Evolutionary conservation across 768 basidiomycete genomes (phyloP).

Genomic region (Daedaleopsis sinensis): DNA sequence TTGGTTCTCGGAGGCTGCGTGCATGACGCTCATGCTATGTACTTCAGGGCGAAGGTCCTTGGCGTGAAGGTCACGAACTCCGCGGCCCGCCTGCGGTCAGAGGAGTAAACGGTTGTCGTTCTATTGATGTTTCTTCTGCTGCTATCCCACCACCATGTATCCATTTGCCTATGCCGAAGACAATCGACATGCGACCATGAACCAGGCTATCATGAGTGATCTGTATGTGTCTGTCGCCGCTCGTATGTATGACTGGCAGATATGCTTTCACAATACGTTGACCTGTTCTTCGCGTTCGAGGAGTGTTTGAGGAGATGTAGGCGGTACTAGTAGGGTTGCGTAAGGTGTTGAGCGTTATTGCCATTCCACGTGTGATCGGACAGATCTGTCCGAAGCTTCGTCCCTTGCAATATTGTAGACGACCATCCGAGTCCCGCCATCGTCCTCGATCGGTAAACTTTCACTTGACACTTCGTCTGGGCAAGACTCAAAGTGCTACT

Average conservation of each 20-base stretch:
- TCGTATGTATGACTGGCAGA: too few species aligned
- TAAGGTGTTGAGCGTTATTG: neutral
- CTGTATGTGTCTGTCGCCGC: too few species aligned
- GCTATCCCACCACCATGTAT: constrained; percentile 51
- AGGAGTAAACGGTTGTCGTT: constrained; percentile 65
- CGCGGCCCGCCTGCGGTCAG: constrained; percentile 89
- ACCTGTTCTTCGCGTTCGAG: too few species aligned
- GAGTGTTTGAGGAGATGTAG: too few species aligned
- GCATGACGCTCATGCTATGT: neutral
- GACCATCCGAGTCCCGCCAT: too few species aligned
- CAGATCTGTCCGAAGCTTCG: neutral
- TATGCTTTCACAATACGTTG: too few species aligned
- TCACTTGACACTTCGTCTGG: too few species aligned
- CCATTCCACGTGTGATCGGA: neutral
- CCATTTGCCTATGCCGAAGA: constrained; percentile 51
- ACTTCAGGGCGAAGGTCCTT: constrained; percentile 74
- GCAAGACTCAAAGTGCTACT: too few species aligned
- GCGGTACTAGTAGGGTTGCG: too few species aligned
- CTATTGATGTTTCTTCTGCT: constrained; percentile 31
- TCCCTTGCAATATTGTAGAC: too few species aligned
- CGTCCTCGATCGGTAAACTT: neutral
- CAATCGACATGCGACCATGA: constrained; percentile 53
- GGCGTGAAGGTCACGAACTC: constrained; percentile 95
- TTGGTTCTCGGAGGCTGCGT: neutral
- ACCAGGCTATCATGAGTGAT: constrained; percentile 28